A percentile compares a stretch with the other conserved stretches of the same genome.
Conservation (phyloP, 768 basidiomycete species). For the Ramaria rubella region DNA sequence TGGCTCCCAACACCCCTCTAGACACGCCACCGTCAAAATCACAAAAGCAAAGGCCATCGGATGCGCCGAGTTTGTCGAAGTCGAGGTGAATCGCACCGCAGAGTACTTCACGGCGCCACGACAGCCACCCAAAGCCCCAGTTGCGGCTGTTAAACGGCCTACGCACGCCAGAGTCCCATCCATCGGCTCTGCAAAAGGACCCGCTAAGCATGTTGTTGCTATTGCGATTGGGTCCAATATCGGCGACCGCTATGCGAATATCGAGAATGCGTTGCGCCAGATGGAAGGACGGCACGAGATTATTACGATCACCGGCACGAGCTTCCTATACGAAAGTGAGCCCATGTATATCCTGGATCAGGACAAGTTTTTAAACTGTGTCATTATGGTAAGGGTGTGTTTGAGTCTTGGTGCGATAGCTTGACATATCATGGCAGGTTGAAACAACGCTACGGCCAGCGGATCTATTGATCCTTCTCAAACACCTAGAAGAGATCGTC, state of each 20-base stretch:
- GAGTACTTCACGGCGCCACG: not conserved
- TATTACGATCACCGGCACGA: constrained; percentile 59
- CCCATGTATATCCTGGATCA: constrained; percentile 97
- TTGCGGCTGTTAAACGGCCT: not conserved
- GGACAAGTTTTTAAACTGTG: constrained; percentile 82
- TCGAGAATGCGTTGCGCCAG: constrained; percentile 67
- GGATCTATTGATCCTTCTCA: constrained; percentile 55
- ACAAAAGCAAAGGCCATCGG: not conserved
- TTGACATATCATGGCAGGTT: constrained; percentile 56
- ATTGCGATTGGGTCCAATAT: constrained; percentile 89
- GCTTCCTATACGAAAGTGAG: constrained; percentile 86
- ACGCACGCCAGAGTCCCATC: not conserved
- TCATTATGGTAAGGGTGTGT: constrained; percentile 64
- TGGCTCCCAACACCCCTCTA: not conserved
- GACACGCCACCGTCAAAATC: not conserved
- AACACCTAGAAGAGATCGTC: constrained; percentile 63
- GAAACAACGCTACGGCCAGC: constrained; percentile 62
- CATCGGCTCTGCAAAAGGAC: not conserved
- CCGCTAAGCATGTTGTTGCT: constrained; percentile 38
- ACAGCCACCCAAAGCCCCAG: not conserved
- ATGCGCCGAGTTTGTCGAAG: not conserved
- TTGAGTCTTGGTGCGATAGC: not conserved
- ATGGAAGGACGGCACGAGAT: constrained; percentile 48
- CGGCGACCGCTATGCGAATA: constrained; percentile 78
- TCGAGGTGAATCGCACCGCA: not conserved